Conservation (phyloP, 1,284 basidiomycete species). For the Phenoliferia sp. region DNA sequence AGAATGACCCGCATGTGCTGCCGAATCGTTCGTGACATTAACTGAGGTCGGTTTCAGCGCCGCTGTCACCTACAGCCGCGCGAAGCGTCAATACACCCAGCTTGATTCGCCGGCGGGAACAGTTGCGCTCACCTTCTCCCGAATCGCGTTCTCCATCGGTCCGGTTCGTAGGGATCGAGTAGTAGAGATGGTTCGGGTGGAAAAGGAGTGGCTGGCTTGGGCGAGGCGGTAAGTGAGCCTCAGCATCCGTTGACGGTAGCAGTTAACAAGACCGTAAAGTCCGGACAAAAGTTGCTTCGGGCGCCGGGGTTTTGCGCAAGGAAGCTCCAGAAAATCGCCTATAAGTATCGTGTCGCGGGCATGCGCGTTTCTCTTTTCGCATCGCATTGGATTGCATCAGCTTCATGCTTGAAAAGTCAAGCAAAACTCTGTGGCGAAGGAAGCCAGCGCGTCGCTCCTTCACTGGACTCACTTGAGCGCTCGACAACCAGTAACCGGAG, state of each 20-base stretch:
- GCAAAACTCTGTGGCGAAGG: no score
- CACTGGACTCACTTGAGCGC: no score
- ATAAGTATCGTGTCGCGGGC: no score
- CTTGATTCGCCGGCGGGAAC: neutral
- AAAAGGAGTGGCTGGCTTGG: neutral
- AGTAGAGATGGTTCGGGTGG: neutral
- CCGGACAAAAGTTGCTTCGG: neutral
- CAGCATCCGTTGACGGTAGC: neutral
- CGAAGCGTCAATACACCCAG: no score
- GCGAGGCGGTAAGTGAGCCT: neutral
- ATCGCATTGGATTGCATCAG: no score
- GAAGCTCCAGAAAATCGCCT: no score
- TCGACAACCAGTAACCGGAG: no score
- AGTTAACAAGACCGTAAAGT: neutral
- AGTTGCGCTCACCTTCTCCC: neutral
- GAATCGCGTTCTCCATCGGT: neutral
- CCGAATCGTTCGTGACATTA: conserved; percentile 34
- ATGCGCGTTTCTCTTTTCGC: no score
- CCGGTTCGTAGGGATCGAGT: neutral
- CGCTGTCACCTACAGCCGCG: conserved; percentile 5
- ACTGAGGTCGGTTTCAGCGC: conserved; percentile 23
- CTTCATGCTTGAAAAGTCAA: no score
- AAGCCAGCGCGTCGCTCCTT: no score
- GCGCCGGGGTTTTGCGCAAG: neutral
- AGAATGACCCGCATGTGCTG: conserved; percentile 32